Conservation (phyloP, 2,329 filamentous ascomycete genomes). For the Neofusicoccum sp. region DNA sequence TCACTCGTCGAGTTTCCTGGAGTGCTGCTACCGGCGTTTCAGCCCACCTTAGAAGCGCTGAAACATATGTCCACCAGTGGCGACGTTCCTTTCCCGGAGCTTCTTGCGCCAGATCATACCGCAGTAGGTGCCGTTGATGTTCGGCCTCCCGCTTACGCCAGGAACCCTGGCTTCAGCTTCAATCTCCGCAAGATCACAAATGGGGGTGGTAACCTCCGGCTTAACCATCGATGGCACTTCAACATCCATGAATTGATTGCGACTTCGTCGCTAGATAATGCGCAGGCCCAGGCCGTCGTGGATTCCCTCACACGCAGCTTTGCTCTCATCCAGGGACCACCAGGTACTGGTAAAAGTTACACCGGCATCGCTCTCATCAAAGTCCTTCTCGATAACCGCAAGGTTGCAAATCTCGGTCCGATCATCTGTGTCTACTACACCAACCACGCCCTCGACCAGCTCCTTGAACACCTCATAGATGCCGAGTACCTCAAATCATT, state of each 20-base stretch:
- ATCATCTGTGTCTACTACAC: conserved; percentile 53
- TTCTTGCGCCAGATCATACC: conserved; percentile 29
- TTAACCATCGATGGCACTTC: not conserved
- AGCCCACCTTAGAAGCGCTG: conserved; percentile 29
- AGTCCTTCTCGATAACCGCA: conserved; percentile 51
- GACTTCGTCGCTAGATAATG: conserved; percentile 50
- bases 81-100: conserved; percentile 35
- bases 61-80: conserved; percentile 28
- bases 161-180: conserved; percentile 28
- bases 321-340: conserved; percentile 69
- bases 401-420: conserved; percentile 43
- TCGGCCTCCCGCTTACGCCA: conserved; percentile 33
- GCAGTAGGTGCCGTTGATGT: conserved; percentile 18
- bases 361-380: conserved; percentile 63
- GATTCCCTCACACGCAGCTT: conserved; percentile 56
- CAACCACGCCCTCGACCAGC: conserved; percentile 59
- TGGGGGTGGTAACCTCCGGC: conserved; percentile 13
- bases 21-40: conserved; percentile 35
- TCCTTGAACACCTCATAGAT: conserved; percentile 62
- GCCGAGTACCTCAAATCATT: conserved; percentile 55
- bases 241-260: conserved; percentile 24
- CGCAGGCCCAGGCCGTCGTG: conserved; percentile 55
- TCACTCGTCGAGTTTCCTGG: conserved; percentile 33
- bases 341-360: conserved; percentile 70
- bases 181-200: conserved; percentile 24